Evolutionary conservation across 2,329 filamentous ascomycete species (phyloP).

Genomic region (Fusarium sp.): DNA sequence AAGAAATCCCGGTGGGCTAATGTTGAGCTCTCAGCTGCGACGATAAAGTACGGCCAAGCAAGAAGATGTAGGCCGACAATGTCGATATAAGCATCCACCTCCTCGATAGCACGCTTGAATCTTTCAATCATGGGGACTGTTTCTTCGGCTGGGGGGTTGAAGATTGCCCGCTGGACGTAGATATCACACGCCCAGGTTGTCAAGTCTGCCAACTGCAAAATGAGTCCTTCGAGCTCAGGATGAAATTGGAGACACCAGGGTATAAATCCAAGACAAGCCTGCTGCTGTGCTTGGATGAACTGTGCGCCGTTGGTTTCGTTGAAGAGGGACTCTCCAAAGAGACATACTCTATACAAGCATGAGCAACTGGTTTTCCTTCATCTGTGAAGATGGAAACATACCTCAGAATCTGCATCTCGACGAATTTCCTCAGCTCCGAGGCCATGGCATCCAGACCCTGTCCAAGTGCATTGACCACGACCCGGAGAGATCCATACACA

Average conservation of each 20-base stretch:
- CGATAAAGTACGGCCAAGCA: conserved; percentile 39
- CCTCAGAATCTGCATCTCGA: conserved; percentile 38
- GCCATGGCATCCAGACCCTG: background rate
- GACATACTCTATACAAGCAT: conserved; percentile 19
- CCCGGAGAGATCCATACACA: conserved; percentile 31
- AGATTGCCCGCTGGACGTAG: conserved; percentile 36
- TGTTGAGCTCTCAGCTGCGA: conserved; percentile 38
- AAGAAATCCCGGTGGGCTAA: conserved; percentile 35
- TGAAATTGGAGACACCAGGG: conserved; percentile 36
- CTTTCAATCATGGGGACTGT: conserved; percentile 28
- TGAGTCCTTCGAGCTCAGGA: conserved; percentile 29
- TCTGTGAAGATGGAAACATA: background rate
- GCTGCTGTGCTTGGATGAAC: conserved; percentile 35
- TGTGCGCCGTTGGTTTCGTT: conserved; percentile 34
- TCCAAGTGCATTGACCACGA: conserved; percentile 29
- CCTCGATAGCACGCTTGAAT: conserved; percentile 27
- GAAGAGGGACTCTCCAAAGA: conserved; percentile 37
- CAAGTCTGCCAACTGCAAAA: conserved; percentile 28
- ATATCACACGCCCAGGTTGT: conserved; percentile 37
- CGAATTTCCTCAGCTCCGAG: conserved; percentile 31
- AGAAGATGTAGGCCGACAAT: conserved; percentile 35
- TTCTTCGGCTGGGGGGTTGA: conserved; percentile 26
- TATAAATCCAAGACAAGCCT: conserved; percentile 39
- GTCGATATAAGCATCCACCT: conserved; percentile 34
- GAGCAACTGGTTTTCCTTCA: background rate